Evolutionary conservation across 2,329 filamentous ascomycete species (phyloP).

Genomic region (Dactylellina parvicollis): DNA sequence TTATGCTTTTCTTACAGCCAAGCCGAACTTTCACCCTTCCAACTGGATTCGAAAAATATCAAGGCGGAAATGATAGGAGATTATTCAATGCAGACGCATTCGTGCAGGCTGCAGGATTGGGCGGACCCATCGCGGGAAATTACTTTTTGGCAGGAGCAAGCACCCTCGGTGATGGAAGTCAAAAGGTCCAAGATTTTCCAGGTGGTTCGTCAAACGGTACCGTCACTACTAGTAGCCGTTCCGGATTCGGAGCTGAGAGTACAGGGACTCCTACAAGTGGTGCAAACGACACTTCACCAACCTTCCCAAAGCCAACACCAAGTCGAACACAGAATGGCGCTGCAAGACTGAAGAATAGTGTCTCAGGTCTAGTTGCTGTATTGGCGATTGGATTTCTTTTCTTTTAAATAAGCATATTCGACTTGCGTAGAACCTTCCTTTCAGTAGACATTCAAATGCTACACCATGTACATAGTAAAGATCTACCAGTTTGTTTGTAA

Average conservation of each 20-base stretch:
- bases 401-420: too few relatives aligned
- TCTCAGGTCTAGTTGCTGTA: neutral
- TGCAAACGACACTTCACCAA: constrained; percentile 15
- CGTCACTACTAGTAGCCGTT: neutral
- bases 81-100: constrained; percentile 33
- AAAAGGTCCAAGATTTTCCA: constrained; percentile 10
- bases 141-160: constrained; percentile 36
- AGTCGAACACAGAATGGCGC: constrained; percentile 24
- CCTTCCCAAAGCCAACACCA: constrained; percentile 24
- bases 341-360: neutral
- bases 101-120: constrained; percentile 20
- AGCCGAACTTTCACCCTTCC: constrained; percentile 30
- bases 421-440: too few relatives aligned
- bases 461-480: too few relatives aligned
- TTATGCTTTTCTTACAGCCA: constrained; percentile 47
- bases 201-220: neutral
- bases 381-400: constrained; percentile 16
- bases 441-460: too few relatives aligned
- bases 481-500: too few relatives aligned
- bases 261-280: constrained; percentile 3
- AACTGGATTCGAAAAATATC: constrained; percentile 30
- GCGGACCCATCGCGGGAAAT: constrained; percentile 25
- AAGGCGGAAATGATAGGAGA: constrained; percentile 29
- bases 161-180: constrained; percentile 36
- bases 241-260: neutral